Conservation (phyloP, 768 basidiomycete genomes). For the Lactarius hengduanensis region DNA sequence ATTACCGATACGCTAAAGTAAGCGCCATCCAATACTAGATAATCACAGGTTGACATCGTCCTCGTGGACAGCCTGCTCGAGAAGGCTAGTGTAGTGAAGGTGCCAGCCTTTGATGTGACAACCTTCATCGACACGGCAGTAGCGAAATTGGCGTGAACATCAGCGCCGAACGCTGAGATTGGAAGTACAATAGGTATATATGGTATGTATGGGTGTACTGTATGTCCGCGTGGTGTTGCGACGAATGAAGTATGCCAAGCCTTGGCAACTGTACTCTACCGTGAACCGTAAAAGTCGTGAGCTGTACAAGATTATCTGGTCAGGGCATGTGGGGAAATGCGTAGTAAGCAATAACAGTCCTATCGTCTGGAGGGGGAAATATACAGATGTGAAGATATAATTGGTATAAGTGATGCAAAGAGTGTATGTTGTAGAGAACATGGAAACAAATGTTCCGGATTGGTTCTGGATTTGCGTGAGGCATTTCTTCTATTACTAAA, state of each 20-base stretch:
- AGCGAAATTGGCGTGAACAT: conserved; percentile 17
- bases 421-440: background rate
- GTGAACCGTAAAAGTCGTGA: background rate
- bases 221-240: conserved; percentile 1
- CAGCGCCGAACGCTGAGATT: background rate
- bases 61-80: conserved; percentile 55
- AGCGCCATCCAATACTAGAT: conserved; percentile 29
- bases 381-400: background rate
- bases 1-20: conserved; percentile 70
- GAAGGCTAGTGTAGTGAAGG: conserved; percentile 71
- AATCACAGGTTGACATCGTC: conserved; percentile 3
- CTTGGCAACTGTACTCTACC: background rate
- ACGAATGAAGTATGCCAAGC: background rate
- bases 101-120: conserved; percentile 36
- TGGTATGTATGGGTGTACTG: background rate
- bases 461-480: background rate
- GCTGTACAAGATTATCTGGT: background rate
- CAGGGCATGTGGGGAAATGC: background rate
- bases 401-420: background rate
- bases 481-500: background rate
- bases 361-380: background rate
- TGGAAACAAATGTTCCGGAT: background rate
- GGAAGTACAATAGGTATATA: background rate
- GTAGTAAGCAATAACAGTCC: background rate
- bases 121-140: conserved; percentile 24